A percentile compares a stretch with the other conserved stretches of the same genome.
Evolutionary conservation across 169 alveolate genomes (phyloP).

Genomic region (Eimeria acervulina): DNA sequence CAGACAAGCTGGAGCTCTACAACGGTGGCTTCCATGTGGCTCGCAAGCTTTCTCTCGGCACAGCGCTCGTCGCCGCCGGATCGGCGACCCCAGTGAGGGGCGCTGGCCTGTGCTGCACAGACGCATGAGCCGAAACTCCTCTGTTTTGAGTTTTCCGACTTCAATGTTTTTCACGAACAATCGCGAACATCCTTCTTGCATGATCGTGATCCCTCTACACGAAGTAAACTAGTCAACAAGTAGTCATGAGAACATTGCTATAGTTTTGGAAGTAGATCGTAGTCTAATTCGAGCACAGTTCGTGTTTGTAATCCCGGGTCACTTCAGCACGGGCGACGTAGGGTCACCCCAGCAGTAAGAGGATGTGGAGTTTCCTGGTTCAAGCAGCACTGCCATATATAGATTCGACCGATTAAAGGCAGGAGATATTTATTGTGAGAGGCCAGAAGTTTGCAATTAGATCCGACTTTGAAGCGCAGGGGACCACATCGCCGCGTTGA

Average conservation of each 20-base stretch:
- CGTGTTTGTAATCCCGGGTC: background rate
- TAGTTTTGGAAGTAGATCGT: background rate
- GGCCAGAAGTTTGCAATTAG: background rate
- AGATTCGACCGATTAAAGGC: background rate
- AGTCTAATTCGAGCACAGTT: background rate
- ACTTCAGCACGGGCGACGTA: background rate
- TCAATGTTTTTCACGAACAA: background rate
- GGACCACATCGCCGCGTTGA: background rate
- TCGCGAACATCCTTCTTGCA: background rate
- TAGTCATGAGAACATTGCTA: background rate
- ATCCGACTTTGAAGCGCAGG: background rate
- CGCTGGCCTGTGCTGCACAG: slow-evolving; percentile 84
- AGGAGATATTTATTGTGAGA: background rate
- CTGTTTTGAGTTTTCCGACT: slow-evolving; percentile 31
- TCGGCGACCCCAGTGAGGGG: slow-evolving; percentile 84
- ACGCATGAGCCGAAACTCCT: slow-evolving; percentile 48
- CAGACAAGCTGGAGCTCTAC: slow-evolving; percentile 81
- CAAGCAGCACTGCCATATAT: background rate
- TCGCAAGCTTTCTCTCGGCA: slow-evolving; percentile 83
- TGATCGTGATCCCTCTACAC: background rate
- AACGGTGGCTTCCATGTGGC: slow-evolving; percentile 84
- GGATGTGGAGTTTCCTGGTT: background rate
- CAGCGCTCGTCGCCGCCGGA: slow-evolving; percentile 82
- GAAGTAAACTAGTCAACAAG: background rate
- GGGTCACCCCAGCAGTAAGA: background rate